These are phyloP conservation scores for Euphorbia pulcherrima DNA, from an alignment of 345 rosid species.

Conservation along the genomic window DNA sequence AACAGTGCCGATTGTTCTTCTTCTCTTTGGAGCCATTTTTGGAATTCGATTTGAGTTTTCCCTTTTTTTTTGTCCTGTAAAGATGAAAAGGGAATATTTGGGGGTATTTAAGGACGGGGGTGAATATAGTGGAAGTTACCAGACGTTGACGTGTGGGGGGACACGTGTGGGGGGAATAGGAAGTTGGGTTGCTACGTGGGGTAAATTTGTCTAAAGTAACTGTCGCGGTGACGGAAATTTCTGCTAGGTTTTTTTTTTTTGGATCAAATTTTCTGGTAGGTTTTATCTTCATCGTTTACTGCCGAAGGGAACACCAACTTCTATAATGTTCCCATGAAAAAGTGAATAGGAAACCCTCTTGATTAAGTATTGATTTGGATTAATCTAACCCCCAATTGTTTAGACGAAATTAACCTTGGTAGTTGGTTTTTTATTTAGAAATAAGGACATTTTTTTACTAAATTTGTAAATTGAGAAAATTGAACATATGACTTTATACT, in stretches of 20 bases:
- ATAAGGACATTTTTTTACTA: too few species aligned
- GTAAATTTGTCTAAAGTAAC: not conserved
- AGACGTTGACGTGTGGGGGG: constrained; percentile 4
- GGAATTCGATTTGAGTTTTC: not conserved
- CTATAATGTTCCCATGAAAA: not conserved
- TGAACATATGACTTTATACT: too few species aligned
- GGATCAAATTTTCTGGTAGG: not conserved
- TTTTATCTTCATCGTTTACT: not conserved
- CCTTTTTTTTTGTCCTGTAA: not conserved
- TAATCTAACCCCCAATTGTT: too few species aligned
- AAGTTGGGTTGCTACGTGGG: constrained; percentile 2
- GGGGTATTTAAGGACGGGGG: too few species aligned
- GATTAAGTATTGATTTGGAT: too few species aligned
- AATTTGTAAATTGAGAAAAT: too few species aligned
- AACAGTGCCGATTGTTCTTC: constrained; percentile 20
- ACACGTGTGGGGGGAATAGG: not conserved
- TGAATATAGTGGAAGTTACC: not conserved
- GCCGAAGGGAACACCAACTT: not conserved
- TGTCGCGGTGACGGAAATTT: not conserved
- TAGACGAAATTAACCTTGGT: too few species aligned
- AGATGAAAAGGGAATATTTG: not conserved
- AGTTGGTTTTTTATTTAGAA: too few species aligned
- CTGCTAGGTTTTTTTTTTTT: not conserved
- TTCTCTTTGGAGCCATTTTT: constrained; percentile 49
- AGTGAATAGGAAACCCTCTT: too few species aligned